These are phyloP conservation scores for Phytopythium ostracodes DNA, from an alignment of 352 stramenopile genomes.

Conservation along the genomic window DNA sequence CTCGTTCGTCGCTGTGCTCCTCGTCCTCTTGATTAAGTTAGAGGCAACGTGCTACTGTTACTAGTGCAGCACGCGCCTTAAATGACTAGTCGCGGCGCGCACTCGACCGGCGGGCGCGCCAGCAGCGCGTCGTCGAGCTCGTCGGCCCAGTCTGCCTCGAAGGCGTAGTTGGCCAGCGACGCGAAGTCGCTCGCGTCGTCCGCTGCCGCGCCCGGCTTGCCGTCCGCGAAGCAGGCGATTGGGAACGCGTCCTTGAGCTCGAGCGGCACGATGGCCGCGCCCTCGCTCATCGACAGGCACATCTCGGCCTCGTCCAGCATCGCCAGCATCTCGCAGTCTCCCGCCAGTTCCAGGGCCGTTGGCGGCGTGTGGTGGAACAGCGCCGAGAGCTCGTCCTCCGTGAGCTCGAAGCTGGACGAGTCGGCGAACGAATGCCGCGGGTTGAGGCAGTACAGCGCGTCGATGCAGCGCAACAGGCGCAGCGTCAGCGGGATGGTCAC, in stretches of 20 bases:
- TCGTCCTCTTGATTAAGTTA: slow-evolving; percentile 1
- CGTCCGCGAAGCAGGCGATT: slow-evolving; percentile 6
- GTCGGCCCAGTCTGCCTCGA: slow-evolving; percentile 72
- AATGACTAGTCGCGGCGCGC: not conserved
- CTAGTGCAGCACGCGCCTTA: not conserved
- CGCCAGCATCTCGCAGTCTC: not conserved
- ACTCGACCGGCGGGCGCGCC: slow-evolving; percentile 1
- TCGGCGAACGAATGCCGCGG: slow-evolving; percentile 55
- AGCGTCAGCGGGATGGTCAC: slow-evolving; percentile 61
- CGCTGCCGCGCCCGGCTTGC: slow-evolving; percentile 11
- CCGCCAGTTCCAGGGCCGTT: not conserved
- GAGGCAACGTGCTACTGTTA: not conserved
- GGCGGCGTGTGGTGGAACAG: slow-evolving; percentile 23
- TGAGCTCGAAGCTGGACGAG: slow-evolving; percentile 69
- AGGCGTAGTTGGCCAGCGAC: slow-evolving; percentile 67
- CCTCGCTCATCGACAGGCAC: not conserved
- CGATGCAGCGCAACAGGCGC: slow-evolving; percentile 76
- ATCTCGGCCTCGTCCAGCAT: slow-evolving; percentile 1
- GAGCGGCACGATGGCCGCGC: slow-evolving; percentile 30
- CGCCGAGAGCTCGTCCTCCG: slow-evolving; percentile 50
- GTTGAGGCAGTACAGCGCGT: slow-evolving; percentile 51
- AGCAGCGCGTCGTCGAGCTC: slow-evolving; percentile 23
- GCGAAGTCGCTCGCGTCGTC: slow-evolving; percentile 18
- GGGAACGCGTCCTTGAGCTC: slow-evolving; percentile 44
- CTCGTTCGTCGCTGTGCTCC: too few relatives aligned